These are phyloP conservation scores for Deuterostichococcus epilithicus DNA, from an alignment of 139 green algal species.

Conservation along the genomic window DNA sequence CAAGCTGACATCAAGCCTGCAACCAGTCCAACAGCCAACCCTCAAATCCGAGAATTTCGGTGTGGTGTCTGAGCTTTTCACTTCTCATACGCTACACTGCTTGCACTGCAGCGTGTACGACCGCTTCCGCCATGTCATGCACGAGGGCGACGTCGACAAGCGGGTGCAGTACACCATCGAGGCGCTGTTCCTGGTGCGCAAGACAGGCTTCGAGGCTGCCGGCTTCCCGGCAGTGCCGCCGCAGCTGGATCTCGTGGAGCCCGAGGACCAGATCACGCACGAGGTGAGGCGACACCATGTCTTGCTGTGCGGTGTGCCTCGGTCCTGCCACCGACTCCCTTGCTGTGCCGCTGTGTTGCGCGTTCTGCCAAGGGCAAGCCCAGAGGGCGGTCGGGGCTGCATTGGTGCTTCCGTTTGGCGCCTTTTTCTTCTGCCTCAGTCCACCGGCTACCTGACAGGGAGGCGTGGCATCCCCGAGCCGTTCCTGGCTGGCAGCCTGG, in stretches of 20 bases:
- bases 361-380: neutral
- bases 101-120: constrained; percentile 70
- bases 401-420: neutral
- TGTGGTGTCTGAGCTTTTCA: too few species aligned
- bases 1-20: too few species aligned
- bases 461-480: too few species aligned
- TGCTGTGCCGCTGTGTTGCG: neutral
- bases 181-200: constrained; percentile 84
- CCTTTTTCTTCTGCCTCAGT: too few species aligned
- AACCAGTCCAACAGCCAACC: too few species aligned
- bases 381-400: too few species aligned
- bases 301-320: constrained; percentile 4
- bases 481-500: too few species aligned
- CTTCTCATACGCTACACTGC: neutral
- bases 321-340: neutral
- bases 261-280: constrained; percentile 96
- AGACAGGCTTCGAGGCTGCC: constrained; percentile 73
- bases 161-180: constrained; percentile 93
- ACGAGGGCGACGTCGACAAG: constrained; percentile 87
- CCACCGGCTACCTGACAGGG: too few species aligned
- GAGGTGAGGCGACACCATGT: constrained; percentile 77
- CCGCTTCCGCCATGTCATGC: constrained; percentile 81
- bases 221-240: constrained; percentile 59
- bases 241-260: constrained; percentile 92
- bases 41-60: too few species aligned